Percentiles rank a stretch among this genome's conserved stretches.
phyloP scores from a whole-genome alignment of 2,329 filamentous ascomycete genomes.

The Rhytidhysteron rufulum region DNA sequence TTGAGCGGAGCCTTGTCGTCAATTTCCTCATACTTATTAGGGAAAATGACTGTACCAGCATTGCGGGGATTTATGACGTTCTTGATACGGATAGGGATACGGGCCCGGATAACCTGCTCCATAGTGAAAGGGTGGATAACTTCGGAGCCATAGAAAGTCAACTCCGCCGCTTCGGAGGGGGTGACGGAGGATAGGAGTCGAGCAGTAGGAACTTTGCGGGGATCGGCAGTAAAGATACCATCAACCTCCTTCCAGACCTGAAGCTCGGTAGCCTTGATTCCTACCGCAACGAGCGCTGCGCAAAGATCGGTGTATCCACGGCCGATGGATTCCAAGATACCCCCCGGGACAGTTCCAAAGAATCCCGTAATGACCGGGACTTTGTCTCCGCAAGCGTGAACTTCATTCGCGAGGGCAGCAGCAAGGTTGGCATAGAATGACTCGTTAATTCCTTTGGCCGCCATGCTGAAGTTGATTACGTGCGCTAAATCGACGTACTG shows the following conservation, averaged over 20 bases:
- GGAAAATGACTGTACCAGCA: slow-evolving; percentile 76
- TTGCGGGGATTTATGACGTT: slow-evolving; percentile 85
- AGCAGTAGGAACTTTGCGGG: slow-evolving; percentile 88
- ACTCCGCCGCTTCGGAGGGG: slow-evolving; percentile 88
- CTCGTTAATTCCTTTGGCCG: slow-evolving; percentile 40
- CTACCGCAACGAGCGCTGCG: slow-evolving; percentile 86
- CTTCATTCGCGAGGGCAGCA: slow-evolving; percentile 37
- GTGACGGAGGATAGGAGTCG: slow-evolving; percentile 83
- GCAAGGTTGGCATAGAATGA: slow-evolving; percentile 45
- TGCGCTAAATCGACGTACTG: slow-evolving; percentile 90
- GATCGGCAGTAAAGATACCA: slow-evolving; percentile 85
- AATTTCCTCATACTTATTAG: slow-evolving; percentile 60
- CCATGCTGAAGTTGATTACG: slow-evolving; percentile 61
- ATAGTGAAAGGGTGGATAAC: slow-evolving; percentile 99
- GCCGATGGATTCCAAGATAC: slow-evolving; percentile 85
- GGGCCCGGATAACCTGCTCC: slow-evolving; percentile 79
- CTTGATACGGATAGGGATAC: slow-evolving; percentile 84
- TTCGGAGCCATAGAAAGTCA: slow-evolving; percentile 74
- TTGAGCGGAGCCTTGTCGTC: slow-evolving; percentile 54
- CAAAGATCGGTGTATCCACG: slow-evolving; percentile 96
- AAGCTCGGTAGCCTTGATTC: slow-evolving; percentile 78
- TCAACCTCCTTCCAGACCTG: slow-evolving; percentile 99
- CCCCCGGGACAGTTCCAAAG: slow-evolving; percentile 89
- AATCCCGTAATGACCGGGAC: slow-evolving; percentile 70
- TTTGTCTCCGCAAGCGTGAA: slow-evolving; percentile 41